These are phyloP conservation scores for Cladophialophora yegresii DNA, from an alignment of 2,329 filamentous ascomycete species.

Conservation along the genomic window DNA sequence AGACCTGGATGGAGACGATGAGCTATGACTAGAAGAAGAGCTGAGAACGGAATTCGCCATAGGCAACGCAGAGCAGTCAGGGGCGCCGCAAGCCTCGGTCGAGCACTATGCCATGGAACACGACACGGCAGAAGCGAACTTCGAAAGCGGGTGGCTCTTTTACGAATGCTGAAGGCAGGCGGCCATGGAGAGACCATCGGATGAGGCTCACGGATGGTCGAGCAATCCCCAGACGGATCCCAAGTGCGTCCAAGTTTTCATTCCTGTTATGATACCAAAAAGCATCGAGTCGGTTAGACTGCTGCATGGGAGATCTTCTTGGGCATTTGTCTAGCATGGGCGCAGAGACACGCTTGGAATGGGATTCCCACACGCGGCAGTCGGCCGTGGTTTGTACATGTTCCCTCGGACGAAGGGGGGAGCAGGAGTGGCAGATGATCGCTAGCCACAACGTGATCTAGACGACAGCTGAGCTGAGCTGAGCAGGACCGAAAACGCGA, in stretches of 20 bases:
- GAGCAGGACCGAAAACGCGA: background rate
- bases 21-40: slow-evolving; percentile 76
- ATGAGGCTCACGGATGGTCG: slow-evolving; percentile 6
- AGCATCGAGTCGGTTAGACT: slow-evolving; percentile 17
- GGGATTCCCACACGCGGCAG: background rate
- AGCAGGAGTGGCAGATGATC: background rate
- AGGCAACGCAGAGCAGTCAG: slow-evolving; percentile 13
- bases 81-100: slow-evolving; percentile 27
- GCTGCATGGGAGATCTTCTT: slow-evolving; percentile 11
- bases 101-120: slow-evolving; percentile 36
- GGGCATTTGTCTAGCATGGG: slow-evolving; percentile 13
- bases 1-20: slow-evolving; percentile 85
- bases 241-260: slow-evolving; percentile 24
- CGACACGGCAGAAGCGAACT: slow-evolving; percentile 17
- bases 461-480: slow-evolving; percentile 1
- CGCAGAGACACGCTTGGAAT: background rate
- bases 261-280: slow-evolving; percentile 34
- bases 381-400: background rate
- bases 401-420: background rate
- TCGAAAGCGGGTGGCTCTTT: slow-evolving; percentile 33
- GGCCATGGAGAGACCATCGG: background rate
- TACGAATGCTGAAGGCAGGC: slow-evolving; percentile 29
- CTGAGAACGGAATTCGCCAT: slow-evolving; percentile 51
- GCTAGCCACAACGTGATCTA: background rate
- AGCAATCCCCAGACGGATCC: slow-evolving; percentile 3